Conservation (phyloP, 441 rosid species). For the Mallotus repandus region DNA sequence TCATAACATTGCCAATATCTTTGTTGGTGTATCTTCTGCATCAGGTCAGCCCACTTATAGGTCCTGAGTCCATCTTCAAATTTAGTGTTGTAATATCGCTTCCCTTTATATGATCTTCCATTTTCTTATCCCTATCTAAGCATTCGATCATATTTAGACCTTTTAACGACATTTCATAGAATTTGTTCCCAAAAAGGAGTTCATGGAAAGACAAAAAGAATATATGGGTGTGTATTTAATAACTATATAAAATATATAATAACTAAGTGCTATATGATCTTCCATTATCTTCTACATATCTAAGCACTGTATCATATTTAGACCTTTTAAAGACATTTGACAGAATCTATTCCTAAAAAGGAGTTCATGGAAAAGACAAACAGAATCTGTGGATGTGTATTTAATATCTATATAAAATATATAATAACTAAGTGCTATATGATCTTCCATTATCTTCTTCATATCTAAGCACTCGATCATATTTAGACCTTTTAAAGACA, state of each 20-base stretch:
- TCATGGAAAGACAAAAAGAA: not conserved
- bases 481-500: constrained; percentile 55
- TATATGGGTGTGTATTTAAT: not conserved
- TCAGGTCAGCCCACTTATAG: constrained; percentile 59
- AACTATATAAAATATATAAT: no score
- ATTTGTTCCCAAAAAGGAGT: constrained; percentile 40
- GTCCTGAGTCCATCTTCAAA: constrained; percentile 50
- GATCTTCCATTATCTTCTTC: constrained; percentile 43
- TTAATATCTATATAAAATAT: no score
- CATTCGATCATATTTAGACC: constrained; percentile 57
- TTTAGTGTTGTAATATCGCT: constrained; percentile 32
- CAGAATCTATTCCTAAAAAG: no score
- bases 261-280: no score
- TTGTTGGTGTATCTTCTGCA: constrained; percentile 44
- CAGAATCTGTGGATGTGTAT: no score
- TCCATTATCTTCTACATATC: no score
- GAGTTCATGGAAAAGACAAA: no score
- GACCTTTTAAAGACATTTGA: no score
- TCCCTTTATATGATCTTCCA: constrained; percentile 35
- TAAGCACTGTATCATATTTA: no score
- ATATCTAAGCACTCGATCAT: constrained; percentile 52
- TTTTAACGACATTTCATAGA: constrained; percentile 62
- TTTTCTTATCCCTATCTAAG: constrained; percentile 43
- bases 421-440: no score
- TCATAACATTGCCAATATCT: constrained; percentile 42